Conservation (phyloP, 495 filamentous ascomycete species). For the Aspergillus bertholletiae region DNA sequence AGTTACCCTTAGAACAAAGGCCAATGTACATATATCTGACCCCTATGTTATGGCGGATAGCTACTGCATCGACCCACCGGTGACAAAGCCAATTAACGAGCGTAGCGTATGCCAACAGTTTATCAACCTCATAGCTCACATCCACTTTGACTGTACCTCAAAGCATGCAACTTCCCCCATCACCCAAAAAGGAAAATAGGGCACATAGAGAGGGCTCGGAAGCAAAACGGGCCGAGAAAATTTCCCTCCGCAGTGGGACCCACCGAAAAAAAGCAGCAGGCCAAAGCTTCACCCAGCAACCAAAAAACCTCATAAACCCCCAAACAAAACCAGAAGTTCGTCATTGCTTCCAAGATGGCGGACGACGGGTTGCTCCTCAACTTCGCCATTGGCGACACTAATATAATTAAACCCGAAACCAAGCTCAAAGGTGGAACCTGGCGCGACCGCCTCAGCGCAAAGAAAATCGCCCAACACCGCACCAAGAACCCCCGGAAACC, state of each 20-base stretch:
- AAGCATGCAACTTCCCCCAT: neutral
- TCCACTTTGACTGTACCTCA: too few species aligned
- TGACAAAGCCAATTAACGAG: too few species aligned
- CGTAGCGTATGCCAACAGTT: too few species aligned
- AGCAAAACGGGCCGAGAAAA: conserved; percentile 31
- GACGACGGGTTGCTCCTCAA: conserved; percentile 96
- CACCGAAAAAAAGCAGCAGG: conserved; percentile 22
- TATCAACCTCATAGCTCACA: too few species aligned
- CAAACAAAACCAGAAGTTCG: neutral
- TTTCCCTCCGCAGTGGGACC: conserved; percentile 25
- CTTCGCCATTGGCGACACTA: conserved; percentile 69
- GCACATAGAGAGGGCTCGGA: conserved; percentile 30
- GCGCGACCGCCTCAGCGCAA: conserved; percentile 80
- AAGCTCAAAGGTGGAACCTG: conserved; percentile 87
- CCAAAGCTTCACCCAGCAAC: conserved; percentile 9
- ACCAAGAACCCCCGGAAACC: conserved; percentile 8
- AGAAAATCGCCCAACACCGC: conserved; percentile 56
- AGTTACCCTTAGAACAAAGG: neutral
- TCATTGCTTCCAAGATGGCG: conserved; percentile 56
- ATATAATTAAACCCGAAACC: conserved; percentile 52
- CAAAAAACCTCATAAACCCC: too few species aligned
- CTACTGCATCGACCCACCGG: too few species aligned
- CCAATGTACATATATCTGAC: neutral
- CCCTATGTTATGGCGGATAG: too few species aligned
- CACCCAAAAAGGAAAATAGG: conserved; percentile 35